Conservation (phyloP, 495 filamentous ascomycete species). For the Penicillium cataractarum region DNA sequence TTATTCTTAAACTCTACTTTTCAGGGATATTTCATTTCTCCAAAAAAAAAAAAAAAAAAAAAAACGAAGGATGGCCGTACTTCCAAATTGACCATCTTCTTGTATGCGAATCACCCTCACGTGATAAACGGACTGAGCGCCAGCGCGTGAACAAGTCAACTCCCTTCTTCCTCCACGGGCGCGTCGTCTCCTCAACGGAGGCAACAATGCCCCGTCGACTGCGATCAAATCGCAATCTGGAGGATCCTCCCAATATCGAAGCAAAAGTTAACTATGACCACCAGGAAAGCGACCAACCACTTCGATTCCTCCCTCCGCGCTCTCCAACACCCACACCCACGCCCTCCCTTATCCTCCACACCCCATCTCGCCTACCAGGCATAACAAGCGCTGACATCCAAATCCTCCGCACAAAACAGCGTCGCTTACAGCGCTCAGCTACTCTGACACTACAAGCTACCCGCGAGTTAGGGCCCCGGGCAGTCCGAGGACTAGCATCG, state of each 20-base stretch:
- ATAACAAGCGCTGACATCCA: slow-evolving; percentile 3
- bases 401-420: slow-evolving; percentile 11
- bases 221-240: background rate
- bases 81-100: too few relatives aligned
- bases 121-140: background rate
- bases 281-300: background rate
- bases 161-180: background rate
- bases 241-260: background rate
- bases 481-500: slow-evolving; percentile 12
- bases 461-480: background rate
- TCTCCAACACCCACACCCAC: background rate
- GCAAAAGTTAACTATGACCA: background rate
- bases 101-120: background rate
- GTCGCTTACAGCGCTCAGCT: slow-evolving; percentile 8
- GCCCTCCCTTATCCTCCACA: background rate
- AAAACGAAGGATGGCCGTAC: too few relatives aligned
- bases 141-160: background rate
- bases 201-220: background rate
- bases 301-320: slow-evolving; percentile 5
- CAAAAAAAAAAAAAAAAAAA: too few relatives aligned
- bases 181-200: background rate
- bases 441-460: background rate
- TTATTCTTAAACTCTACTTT: too few relatives aligned
- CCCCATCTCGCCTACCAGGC: slow-evolving; percentile 7
- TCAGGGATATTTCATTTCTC: too few relatives aligned